Evolutionary conservation across 805 yeast species (phyloP).

Genomic region (Kazachstania taianensis): DNA sequence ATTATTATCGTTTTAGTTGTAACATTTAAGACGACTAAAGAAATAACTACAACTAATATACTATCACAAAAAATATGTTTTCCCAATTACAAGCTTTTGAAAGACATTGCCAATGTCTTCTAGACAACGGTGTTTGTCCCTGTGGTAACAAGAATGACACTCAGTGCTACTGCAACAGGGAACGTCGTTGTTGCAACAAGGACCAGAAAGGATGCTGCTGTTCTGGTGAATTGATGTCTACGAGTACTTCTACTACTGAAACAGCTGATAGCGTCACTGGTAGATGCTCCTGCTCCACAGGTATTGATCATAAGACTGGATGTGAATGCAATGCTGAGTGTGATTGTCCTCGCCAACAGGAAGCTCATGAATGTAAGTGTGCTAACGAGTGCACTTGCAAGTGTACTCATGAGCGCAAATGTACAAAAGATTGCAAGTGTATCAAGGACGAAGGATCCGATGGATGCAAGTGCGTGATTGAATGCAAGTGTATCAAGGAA

Average conservation of each 20-base stretch:
- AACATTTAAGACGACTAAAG: no score
- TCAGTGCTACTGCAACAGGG: background rate
- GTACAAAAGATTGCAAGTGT: background rate
- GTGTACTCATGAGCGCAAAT: background rate
- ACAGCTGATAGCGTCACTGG: no score
- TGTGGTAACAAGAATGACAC: background rate
- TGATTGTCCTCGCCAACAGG: background rate
- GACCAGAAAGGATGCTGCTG: no score
- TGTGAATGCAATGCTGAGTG: conserved; percentile 1
- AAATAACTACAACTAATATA: no score
- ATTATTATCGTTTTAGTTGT: no score
- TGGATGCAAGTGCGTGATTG: background rate
- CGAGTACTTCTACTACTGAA: no score
- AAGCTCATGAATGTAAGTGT: conserved; percentile 1
- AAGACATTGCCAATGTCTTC: conserved; percentile 3
- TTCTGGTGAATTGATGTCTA: no score
- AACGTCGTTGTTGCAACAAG: no score
- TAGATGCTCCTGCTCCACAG: no score
- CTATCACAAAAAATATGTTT: no score
- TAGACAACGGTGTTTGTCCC: conserved; percentile 1
- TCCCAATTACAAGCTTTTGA: conserved; percentile 3
- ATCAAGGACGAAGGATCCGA: background rate
- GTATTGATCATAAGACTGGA: no score
- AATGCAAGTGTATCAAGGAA: background rate
- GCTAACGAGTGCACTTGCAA: background rate